These are phyloP conservation scores for Fusarium robinianum DNA, from an alignment of 2,329 filamentous ascomycete species.

Conservation along the genomic window DNA sequence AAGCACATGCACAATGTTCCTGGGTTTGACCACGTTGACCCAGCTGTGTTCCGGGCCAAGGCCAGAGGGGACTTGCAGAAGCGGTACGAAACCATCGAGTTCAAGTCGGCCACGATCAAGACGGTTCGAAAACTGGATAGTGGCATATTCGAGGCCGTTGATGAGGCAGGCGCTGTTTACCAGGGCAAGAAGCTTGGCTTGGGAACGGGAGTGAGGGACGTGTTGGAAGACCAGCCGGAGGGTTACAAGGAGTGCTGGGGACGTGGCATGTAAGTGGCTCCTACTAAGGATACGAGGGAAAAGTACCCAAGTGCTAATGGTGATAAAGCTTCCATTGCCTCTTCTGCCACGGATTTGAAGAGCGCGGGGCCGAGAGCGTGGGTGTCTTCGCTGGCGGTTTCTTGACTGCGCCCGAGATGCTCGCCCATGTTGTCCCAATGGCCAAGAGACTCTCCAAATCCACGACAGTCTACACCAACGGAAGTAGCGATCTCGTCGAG, in stretches of 20 bases:
- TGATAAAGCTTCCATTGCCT: conserved; percentile 58
- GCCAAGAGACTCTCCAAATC: conserved; percentile 48
- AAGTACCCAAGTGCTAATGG: conserved; percentile 5
- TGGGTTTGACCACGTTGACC: conserved; percentile 46
- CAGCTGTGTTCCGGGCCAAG: conserved; percentile 43
- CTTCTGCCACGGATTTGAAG: conserved; percentile 64
- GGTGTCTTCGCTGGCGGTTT: conserved; percentile 52
- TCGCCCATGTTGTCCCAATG: conserved; percentile 49
- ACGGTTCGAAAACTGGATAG: conserved; percentile 37
- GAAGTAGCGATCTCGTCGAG: conserved; percentile 40
- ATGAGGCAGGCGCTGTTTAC: conserved; percentile 49
- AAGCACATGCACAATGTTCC: conserved; percentile 54
- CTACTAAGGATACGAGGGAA: too few species aligned
- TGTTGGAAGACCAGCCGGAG: conserved; percentile 51
- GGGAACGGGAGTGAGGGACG: conserved; percentile 57
- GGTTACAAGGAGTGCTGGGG: conserved; percentile 63
- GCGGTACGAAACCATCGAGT: conserved; percentile 44
- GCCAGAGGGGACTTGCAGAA: conserved; percentile 40
- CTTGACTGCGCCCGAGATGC: conserved; percentile 37
- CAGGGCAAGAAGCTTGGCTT: conserved; percentile 58
- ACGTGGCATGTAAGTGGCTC: conserved; percentile 49
- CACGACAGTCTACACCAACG: conserved; percentile 58
- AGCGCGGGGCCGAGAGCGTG: conserved; percentile 51
- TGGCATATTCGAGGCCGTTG: conserved; percentile 44
- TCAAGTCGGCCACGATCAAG: conserved; percentile 36